Conservation (phyloP, 2,329 filamentous ascomycete genomes). For the Didymella lethalis region DNA sequence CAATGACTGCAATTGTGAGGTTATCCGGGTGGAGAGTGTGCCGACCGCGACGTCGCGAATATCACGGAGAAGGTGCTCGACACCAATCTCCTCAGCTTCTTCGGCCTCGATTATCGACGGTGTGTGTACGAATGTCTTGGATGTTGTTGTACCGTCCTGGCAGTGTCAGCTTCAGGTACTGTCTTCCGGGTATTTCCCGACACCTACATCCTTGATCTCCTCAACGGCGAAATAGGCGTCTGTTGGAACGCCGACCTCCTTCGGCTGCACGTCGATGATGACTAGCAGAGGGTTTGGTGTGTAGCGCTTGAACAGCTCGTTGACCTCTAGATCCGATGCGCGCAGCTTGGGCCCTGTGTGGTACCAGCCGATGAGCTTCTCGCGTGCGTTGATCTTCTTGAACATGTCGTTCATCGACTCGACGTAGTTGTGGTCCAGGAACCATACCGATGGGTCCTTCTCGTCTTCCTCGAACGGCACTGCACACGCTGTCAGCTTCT, state of each 20-base stretch:
- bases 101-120: conserved; percentile 98
- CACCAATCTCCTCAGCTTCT: conserved; percentile 98
- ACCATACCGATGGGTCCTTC: conserved; percentile 98
- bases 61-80: conserved; percentile 95
- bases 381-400: conserved; percentile 98
- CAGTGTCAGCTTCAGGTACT: conserved; percentile 1
- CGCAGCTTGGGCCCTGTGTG: conserved; percentile 97
- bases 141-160: conserved; percentile 94
- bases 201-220: conserved; percentile 95
- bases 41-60: conserved; percentile 98
- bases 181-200: neutral
- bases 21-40: conserved; percentile 94
- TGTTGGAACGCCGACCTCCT: conserved; percentile 95
- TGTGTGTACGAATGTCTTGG: conserved; percentile 97
- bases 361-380: conserved; percentile 99
- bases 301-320: conserved; percentile 99
- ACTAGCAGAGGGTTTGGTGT: conserved; percentile 95
- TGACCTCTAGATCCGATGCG: conserved; percentile 97
- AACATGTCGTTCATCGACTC: conserved; percentile 99
- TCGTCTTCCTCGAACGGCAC: conserved; percentile 99
- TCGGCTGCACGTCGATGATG: conserved; percentile 98
- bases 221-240: conserved; percentile 99
- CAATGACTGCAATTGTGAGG: conserved; percentile 94
- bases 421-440: conserved; percentile 98
- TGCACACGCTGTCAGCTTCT: conserved; percentile 53